A percentile compares a stretch with the other conserved stretches of the same genome.
Conservation (phyloP, 257 asterid species). For the Catharanthus roseus region DNA sequence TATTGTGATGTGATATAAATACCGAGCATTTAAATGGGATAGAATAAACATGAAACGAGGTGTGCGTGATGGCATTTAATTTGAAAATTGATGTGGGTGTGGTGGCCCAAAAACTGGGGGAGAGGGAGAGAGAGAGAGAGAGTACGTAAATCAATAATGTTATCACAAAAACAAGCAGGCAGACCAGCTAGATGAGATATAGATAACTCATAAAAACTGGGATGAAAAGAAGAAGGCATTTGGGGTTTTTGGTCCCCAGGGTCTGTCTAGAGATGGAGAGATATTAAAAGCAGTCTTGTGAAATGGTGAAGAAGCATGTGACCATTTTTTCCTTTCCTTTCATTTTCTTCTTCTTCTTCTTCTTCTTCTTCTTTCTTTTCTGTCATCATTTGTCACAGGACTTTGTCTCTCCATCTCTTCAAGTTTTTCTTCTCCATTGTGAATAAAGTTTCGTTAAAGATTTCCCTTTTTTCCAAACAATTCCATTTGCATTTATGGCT, state of each 20-base stretch:
- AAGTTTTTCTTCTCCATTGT: no score
- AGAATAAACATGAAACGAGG: neutral
- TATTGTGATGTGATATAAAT: neutral
- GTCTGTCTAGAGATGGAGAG: neutral
- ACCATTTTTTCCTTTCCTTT: neutral
- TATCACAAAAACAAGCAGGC: neutral
- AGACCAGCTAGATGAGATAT: neutral
- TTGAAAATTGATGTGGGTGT: neutral
- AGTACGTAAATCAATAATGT: neutral
- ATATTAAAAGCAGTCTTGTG: neutral
- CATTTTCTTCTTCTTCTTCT: no score
- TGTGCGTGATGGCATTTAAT: neutral
- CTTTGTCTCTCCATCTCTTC: neutral
- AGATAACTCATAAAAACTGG: neutral
- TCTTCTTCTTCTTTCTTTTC: no score
- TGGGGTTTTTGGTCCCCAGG: neutral
- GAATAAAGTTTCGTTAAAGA: neutral
- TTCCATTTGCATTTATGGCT: slow-evolving; percentile 20
- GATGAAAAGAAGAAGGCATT: neutral
- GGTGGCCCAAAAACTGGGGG: neutral
- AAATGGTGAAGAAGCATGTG: neutral
- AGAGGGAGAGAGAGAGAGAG: neutral
- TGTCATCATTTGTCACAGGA: neutral
- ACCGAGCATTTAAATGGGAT: neutral
- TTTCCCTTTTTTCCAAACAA: neutral